A percentile compares a stretch with the other conserved stretches of the same genome.
Evolutionary conservation across 192 early-diverging fungal genomes (phyloP).

Genomic region (Gorgonomyces haynaldii): DNA sequence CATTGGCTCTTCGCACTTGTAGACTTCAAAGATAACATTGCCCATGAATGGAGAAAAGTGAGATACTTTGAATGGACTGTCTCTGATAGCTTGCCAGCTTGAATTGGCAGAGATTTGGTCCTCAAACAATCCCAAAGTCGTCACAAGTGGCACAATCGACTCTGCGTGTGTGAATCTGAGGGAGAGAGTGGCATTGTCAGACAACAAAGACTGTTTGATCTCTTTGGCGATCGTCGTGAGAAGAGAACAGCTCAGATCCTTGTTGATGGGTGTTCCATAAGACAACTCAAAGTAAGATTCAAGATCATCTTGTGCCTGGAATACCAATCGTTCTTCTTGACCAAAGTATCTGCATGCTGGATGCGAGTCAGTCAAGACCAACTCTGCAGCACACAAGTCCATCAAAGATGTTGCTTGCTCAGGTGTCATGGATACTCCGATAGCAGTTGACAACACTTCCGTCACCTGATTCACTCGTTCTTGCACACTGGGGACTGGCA

Average conservation of each 20-base stretch:
- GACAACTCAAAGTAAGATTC: conserved; percentile 3
- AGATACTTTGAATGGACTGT: background rate
- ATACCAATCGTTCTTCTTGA: background rate
- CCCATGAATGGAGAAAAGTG: background rate
- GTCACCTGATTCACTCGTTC: background rate
- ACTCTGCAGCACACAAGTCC: conserved; percentile 6
- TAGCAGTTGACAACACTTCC: background rate
- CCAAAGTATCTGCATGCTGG: background rate
- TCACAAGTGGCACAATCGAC: conserved; percentile 2
- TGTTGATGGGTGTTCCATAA: background rate
- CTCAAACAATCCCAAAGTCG: conserved; percentile 5
- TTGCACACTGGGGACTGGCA: background rate
- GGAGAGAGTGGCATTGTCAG: background rate
- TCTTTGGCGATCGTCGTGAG: background rate
- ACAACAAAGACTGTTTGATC: background rate
- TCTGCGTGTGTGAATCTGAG: conserved; percentile 5
- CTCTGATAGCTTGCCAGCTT: too few relatives aligned
- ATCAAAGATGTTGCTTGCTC: background rate
- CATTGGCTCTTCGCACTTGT: too few relatives aligned
- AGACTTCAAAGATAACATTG: conserved; percentile 5
- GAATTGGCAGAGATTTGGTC: background rate
- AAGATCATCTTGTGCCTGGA: background rate
- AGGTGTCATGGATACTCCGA: background rate
- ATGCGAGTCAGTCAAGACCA: background rate
- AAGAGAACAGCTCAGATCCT: background rate